Evolutionary conservation across 75 land plant species (phyloP), one percentile per base, ranked within the genome.

Genomic region (Pinus taeda): DNA sequence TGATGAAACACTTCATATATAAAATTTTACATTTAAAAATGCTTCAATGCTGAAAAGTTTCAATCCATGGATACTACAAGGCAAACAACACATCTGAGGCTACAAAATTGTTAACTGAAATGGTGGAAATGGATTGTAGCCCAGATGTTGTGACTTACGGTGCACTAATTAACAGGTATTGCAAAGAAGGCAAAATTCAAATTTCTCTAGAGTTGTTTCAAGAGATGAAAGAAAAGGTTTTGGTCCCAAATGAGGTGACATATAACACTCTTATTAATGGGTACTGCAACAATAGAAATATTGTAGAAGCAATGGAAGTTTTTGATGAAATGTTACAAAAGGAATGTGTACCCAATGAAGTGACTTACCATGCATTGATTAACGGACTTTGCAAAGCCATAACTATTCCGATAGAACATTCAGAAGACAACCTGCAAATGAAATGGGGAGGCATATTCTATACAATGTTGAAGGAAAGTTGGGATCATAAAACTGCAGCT

Each of bases 201-300:
- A n/a, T n/a, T n/a, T n/a, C n/a, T n/a, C n/a, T n/a, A 57, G 45
- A 65, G 6, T 58, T 85, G 53, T 83, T 91, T 22, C 60, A 20
- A n/a, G 80, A 75, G 57, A 91, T 91, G 90, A 69, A 75, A 62
- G 61, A 57, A 57, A 57, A 67, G 57, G 85, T 82, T 33, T 77
- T 83, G 56, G 37, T 22, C 13, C 90, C 93, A 55, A 91, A 88
- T 88, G 85, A 84, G 15, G 86, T 88, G 30, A 88, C 90, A 29
- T 91, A 84, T 59, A 88, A 57, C 62, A 80, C 79, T 73, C 67
- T 91, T 22, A 79, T 88, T 15, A 80, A 84, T 6, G 59, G 87
- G 67, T 87, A 81, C 74, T 85, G 88, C 60, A 91, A 85, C 59
- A 74, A 63, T 22, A 66, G 80, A 5, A 79, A 86, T 18, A 81